Evolutionary conservation across 2,329 filamentous ascomycete genomes (phyloP).

Genomic region (Lasiodiplodia sp.): DNA sequence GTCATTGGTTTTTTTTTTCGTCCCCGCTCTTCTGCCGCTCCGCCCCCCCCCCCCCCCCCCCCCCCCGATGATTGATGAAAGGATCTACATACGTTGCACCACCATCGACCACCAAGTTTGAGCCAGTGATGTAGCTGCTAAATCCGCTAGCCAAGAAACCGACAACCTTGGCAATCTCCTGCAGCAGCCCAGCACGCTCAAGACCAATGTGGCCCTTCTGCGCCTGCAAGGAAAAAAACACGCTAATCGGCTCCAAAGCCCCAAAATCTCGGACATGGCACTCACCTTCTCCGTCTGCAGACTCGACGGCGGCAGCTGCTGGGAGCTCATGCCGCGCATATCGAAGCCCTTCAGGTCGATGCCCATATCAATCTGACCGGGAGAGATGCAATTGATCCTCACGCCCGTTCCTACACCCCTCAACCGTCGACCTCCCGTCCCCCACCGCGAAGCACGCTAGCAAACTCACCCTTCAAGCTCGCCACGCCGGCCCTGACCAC

Average conservation of each 20-base stretch:
- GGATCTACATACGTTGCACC: conserved; percentile 50
- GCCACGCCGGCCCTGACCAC: conserved; percentile 67
- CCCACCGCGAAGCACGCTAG: neutral
- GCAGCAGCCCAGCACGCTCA: conserved; percentile 64
- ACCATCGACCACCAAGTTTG: conserved; percentile 69
- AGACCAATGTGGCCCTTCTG: conserved; percentile 63
- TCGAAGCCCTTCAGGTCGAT: conserved; percentile 59
- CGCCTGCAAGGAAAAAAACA: conserved; percentile 36
- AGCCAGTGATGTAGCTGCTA: conserved; percentile 67
- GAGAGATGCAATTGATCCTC: conserved; percentile 63
- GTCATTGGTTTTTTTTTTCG: too few species aligned
- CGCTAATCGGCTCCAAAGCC: neutral
- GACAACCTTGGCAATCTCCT: conserved; percentile 66
- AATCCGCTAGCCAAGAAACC: conserved; percentile 70
- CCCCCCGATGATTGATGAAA: neutral
- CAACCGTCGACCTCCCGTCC: conserved; percentile 37
- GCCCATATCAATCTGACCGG: conserved; percentile 57
- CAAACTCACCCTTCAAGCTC: conserved; percentile 56
- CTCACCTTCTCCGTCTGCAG: conserved; percentile 54
- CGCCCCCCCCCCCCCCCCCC: too few species aligned
- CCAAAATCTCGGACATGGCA: conserved; percentile 41
- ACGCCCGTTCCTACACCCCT: conserved; percentile 54
- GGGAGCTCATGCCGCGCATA: conserved; percentile 56
- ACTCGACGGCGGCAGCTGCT: conserved; percentile 62
- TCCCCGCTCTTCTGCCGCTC: too few species aligned